Conservation (phyloP, 352 stramenopile species). For the Lagenidium giganteum region DNA sequence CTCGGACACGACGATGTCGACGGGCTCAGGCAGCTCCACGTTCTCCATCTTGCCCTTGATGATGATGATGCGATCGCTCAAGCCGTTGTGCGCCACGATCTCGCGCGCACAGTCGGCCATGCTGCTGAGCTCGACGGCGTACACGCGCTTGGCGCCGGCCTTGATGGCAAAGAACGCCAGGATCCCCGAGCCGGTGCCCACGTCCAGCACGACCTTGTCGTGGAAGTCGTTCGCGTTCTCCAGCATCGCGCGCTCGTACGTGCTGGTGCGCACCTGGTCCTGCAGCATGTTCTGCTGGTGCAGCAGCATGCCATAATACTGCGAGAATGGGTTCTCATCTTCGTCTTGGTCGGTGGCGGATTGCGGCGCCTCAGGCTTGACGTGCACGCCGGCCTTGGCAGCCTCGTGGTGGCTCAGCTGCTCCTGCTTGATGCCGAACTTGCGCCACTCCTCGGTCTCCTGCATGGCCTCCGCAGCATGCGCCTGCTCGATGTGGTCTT, state of each 20-base stretch:
- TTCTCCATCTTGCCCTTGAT: conserved; percentile 98
- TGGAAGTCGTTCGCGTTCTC: conserved; percentile 94
- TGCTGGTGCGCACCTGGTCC: conserved; percentile 98
- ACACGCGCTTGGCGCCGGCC: conserved; percentile 94
- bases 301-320: conserved; percentile 93
- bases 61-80: conserved; percentile 95
- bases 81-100: conserved; percentile 93
- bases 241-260: conserved; percentile 98
- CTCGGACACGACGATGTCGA: conserved; percentile 99
- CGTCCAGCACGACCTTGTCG: conserved; percentile 98
- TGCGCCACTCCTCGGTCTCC: conserved; percentile 22
- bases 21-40: conserved; percentile 92
- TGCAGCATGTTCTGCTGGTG: conserved; percentile 99
- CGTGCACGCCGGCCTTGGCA: neutral
- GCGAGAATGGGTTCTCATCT: conserved; percentile 89
- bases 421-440: conserved; percentile 25
- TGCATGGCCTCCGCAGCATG: conserved; percentile 8
- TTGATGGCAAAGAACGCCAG: conserved; percentile 98
- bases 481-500: too few species aligned
- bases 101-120: conserved; percentile 96
- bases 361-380: neutral
- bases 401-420: conserved; percentile 7
- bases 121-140: conserved; percentile 95
- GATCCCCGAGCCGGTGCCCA: conserved; percentile 99
- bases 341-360: conserved; percentile 12